Percentiles rank a stretch among this genome's conserved stretches.
phyloP scores from a whole-genome alignment of 2,329 filamentous ascomycete genomes.

The Pleurostoma richardsiae region DNA sequence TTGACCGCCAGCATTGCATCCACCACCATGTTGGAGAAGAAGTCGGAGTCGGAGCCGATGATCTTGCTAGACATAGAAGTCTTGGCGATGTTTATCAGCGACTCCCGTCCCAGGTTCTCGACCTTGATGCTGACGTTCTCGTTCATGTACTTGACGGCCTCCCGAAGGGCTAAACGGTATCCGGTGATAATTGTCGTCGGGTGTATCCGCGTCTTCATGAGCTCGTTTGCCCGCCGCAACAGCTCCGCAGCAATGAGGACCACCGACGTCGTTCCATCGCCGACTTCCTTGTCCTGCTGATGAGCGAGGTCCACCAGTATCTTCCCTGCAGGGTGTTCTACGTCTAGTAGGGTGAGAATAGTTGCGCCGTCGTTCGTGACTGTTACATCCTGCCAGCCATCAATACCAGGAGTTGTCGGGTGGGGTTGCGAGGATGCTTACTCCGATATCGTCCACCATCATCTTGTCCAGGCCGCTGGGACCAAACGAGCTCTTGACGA shows the following conservation, averaged over 20 bases:
- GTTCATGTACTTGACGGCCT: conserved; percentile 98
- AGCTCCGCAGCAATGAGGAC: conserved; percentile 97
- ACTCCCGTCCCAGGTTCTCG: conserved; percentile 83
- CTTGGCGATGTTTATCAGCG: conserved; percentile 90
- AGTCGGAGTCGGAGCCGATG: conserved; percentile 90
- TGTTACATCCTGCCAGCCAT: conserved; percentile 71
- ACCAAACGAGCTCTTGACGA: conserved; percentile 97
- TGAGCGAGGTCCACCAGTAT: conserved; percentile 96
- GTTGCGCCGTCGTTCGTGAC: conserved; percentile 99
- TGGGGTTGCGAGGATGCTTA: conserved; percentile 35
- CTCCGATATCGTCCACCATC: conserved; percentile 99
- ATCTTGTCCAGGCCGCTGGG: conserved; percentile 98
- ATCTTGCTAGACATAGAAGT: conserved; percentile 99
- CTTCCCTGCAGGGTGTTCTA: conserved; percentile 97
- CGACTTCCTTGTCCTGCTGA: conserved; percentile 98
- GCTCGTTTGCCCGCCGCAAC: conserved; percentile 86
- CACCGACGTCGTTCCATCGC: conserved; percentile 96
- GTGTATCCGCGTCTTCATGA: conserved; percentile 99
- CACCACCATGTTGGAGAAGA: conserved; percentile 96
- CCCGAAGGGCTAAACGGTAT: conserved; percentile 89
- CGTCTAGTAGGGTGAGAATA: conserved; percentile 89
- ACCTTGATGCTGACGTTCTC: conserved; percentile 97
- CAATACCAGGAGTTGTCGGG: conserved; percentile 12
- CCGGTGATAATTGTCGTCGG: conserved; percentile 99
- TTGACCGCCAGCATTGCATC: conserved; percentile 96